Base-by-base conservation (phyloP, 805 yeast genomes). In the Metschnikowia gelsemii region DNA sequence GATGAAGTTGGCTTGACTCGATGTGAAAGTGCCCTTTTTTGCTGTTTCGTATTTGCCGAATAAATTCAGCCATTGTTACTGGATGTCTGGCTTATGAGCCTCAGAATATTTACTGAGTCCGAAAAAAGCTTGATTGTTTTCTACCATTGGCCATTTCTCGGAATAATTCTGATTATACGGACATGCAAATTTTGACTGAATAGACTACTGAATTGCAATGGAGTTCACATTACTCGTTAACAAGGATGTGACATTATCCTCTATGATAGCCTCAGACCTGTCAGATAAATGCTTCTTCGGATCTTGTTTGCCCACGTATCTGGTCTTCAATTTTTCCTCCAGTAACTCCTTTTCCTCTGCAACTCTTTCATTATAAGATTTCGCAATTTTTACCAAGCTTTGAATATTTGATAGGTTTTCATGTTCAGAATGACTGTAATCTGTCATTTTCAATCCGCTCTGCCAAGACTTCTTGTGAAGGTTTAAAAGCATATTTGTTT, bases 251-350 rank as follows among this genome's bases (percentile, higher is more conserved):
- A 93, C 82, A 61, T 93, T 95, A 39, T 87, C 93, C 64, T 93
- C 99, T 55, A 95, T 79, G 38, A 87, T 73, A 46, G 74, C 72
- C 51, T 87, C 95, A 8, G 96, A 95, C 0, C 95, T 86, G 49
- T 87, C 96, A 35, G 84, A 77, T 56, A 93, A 73, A 70, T 93
- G 99, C 71, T 91, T 93, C 80, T 95, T 93, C 30, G 99, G 99
- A 65, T 93, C 99, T 67, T 91, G 97, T 62, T 88, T 90, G 55
- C 99, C 99, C 26, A 93, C 97, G 59, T 91, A 95, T 61, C 99
- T 82, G 6, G 96, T 91, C 65, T 87, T 88, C 54, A 91, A 76
- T 64, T 90, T 93, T 29, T 87, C 96, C 56, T 86, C 95, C 33
- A 80, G 72, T 52, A 93, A 72, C 50, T 87, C 96, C 61, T 84